Evolutionary conservation across 495 filamentous ascomycete genomes (phyloP), one percentile per base, ranked within the genome.

Genomic region (Podospora pseudoanserina): DNA sequence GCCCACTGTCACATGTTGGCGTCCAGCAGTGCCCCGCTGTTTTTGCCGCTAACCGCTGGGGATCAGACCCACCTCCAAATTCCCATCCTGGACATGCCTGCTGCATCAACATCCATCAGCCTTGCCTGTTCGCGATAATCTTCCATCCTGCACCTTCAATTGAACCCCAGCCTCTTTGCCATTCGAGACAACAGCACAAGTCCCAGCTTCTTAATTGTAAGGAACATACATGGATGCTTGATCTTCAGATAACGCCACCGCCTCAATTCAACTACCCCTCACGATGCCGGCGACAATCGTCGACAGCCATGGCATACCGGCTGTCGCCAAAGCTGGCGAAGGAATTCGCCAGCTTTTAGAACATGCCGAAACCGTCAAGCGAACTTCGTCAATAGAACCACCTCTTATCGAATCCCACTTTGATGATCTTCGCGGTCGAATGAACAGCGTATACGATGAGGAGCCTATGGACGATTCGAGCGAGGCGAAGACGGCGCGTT

Each of bases 351-450:
- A 83, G 39, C 86, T 96, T 30, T 81, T 97, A 58, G 74, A 82
- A 44, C 86, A 82, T 70, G 92, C 91, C 68, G 83, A 85, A 56
- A 71, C 83, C 39, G 75, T 89, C 65, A 96, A 96, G 79, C 81
- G 83, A 2, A 82, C 84, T 68, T 80, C 82, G 32, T 82, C 86
- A 16, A 88, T 97, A 70, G 92, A 97, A 70, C 93, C 92, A 28
- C 87, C 92, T 11, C 83, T 99, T 73, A 86, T 85, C 16, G 86
- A 90, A 68, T 77, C 82, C 54, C 83, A 88, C 71, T 83, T 92
- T 57, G 76, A 78, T 20, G 79, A 86, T 64, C 72, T 84, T 23
- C 74, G 85, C 23, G 71, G 75, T 9, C 79, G 74, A 28, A 74
- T 86, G 23, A 75, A 74, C 61, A 69, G 76, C 65, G 72, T 80